phyloP scores from a whole-genome alignment of 2,329 filamentous ascomycete species.

The Aotearoamyces nothofagi region DNA sequence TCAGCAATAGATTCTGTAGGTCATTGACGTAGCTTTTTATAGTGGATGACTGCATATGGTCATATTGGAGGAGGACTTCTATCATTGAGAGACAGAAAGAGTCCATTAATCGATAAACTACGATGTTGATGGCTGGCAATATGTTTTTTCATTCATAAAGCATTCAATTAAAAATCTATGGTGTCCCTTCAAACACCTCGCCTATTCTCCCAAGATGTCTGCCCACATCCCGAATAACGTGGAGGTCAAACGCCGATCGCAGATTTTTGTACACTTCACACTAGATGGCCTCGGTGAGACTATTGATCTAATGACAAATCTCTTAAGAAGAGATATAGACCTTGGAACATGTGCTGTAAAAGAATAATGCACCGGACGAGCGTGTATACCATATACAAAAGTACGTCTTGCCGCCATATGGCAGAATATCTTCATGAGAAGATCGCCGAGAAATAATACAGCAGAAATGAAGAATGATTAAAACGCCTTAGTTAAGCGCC shows the following conservation, averaged over 20 bases:
- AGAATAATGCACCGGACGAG: not conserved
- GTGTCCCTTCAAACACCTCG: no score
- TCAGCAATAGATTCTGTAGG: no score
- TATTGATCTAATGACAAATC: not conserved
- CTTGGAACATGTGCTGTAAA: not conserved
- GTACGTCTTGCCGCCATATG: not conserved
- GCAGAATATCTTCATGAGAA: not conserved
- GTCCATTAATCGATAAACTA: no score
- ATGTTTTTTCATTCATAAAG: no score
- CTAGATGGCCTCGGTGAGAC: not conserved
- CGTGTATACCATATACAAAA: slow-evolving; percentile 1
- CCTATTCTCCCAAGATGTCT: no score
- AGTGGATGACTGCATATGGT: no score
- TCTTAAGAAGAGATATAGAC: not conserved
- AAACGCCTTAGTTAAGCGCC: slow-evolving; percentile 10
- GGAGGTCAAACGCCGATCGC: slow-evolving; percentile 1
- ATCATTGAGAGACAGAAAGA: no score
- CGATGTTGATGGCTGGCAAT: no score
- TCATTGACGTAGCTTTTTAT: no score
- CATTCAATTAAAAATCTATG: no score
- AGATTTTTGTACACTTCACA: not conserved
- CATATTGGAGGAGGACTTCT: no score
- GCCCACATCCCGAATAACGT: no score
- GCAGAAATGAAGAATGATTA: not conserved
- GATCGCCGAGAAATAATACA: slow-evolving; percentile 1